These are phyloP conservation scores for Quercus tomentella DNA, from an alignment of 331 rosid species.

Conservation along the genomic window DNA sequence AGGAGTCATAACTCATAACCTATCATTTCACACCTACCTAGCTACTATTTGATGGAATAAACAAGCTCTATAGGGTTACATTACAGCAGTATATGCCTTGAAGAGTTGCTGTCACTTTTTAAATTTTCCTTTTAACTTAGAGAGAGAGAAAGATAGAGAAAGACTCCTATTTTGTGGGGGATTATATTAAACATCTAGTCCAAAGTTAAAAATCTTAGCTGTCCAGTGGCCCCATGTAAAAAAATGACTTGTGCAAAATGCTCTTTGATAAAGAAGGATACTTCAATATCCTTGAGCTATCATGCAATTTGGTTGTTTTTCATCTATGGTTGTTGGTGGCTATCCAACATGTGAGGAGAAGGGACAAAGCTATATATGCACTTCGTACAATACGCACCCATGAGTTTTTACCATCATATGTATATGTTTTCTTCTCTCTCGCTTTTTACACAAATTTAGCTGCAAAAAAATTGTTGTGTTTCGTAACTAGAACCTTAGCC, in stretches of 20 bases:
- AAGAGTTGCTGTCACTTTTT: conserved; percentile 23
- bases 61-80: neutral
- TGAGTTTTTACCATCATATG: conserved; percentile 18
- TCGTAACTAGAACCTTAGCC: conserved; percentile 36
- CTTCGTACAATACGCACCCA: conserved; percentile 26
- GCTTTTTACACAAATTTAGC: conserved; percentile 1
- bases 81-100: conserved; percentile 10
- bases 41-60: conserved; percentile 1
- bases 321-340: conserved; percentile 31
- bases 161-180: conserved; percentile 38
- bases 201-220: conserved; percentile 26
- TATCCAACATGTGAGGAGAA: conserved; percentile 73
- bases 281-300: conserved; percentile 4
- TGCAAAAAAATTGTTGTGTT: conserved; percentile 18
- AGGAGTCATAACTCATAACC: conserved; percentile 33
- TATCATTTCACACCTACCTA: neutral
- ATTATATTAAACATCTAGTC: neutral
- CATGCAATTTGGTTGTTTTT: conserved; percentile 40
- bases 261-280: neutral
- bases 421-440: neutral
- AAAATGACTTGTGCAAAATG: conserved; percentile 11
- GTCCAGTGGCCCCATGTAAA: conserved; percentile 24
- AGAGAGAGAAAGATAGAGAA: neutral
- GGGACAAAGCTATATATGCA: conserved; percentile 38
- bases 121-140: neutral